Base-by-base conservation (phyloP, 2,329 filamentous ascomycete genomes). In the Fusarium sacchari region DNA sequence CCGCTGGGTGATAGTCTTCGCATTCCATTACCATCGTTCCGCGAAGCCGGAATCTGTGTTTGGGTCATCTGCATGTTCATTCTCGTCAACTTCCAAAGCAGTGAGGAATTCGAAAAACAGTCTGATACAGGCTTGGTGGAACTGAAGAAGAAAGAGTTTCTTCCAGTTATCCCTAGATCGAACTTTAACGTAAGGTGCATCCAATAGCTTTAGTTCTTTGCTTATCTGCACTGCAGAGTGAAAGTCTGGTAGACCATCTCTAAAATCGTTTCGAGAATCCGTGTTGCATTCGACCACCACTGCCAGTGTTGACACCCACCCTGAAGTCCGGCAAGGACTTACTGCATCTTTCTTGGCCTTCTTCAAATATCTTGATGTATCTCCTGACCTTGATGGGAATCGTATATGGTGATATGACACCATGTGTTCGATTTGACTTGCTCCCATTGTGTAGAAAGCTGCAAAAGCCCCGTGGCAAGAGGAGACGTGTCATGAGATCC, bases 11-110 rank as follows among this genome's bases (percentile, higher is more conserved):
- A 58, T 46, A 1, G 5, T 32, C 22, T 1, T 58, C 1, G 46
- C 0, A 6, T 34, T 58, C 55, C 30, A 58, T 20, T 17, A 13
- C 20, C 39, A 14, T 1, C 44, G 39, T 3, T 57, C 28, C 2
- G 28, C 39, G 1, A 1, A 12, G 13, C 15, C 2, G 6, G 22
- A 1, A 7, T 10, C n/a, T 3, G 17, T 15, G 6, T 1, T 6
- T 22, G 9, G 6, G 1, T 43, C 22, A 0, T 24, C 26, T 24
- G 26, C 20, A 2, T 24, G 3, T 0, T 18, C 1, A 3, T 10
- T 40, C 6, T 28, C 37, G 7, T 56, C 0, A 2, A 3, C 3
- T 20, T 42, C 53, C 36, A 57, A 17, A 10, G 2, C 12, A 1
- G 1, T 11, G 8, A 57, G 28, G 6, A 57, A 44, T 2, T 22